These are phyloP conservation scores for Acorus gramineus DNA, from an alignment of 106 monocot species.

Conservation along the genomic window DNA sequence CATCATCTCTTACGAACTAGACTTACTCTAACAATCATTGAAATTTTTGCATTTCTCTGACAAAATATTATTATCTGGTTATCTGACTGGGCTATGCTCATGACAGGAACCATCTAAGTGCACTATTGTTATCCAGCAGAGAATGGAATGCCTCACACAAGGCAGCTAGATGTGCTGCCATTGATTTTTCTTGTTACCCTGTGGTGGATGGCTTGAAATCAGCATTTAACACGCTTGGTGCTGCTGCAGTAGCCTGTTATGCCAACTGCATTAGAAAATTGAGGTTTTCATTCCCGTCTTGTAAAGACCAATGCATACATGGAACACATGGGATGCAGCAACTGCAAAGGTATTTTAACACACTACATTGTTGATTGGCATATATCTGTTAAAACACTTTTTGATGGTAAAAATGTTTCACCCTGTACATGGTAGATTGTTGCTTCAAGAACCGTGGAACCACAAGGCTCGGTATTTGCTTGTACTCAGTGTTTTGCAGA, in stretches of 20 bases:
- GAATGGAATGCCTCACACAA: slow-evolving; percentile 57
- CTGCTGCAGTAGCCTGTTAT: slow-evolving; percentile 64
- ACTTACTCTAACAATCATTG: too few relatives aligned
- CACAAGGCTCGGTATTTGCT: slow-evolving; percentile 53
- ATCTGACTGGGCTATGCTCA: slow-evolving; percentile 2
- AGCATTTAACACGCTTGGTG: slow-evolving; percentile 45
- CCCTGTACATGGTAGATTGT: slow-evolving; percentile 34
- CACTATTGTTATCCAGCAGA: slow-evolving; percentile 45
- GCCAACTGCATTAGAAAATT: slow-evolving; percentile 21
- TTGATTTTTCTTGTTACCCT: slow-evolving; percentile 8
- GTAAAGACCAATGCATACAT: slow-evolving; percentile 32
- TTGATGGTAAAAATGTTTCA: too few relatives aligned
- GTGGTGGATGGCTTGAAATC: slow-evolving; percentile 22
- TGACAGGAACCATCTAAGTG: slow-evolving; percentile 69
- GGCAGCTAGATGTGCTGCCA: slow-evolving; percentile 40
- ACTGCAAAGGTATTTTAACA: slow-evolving; percentile 48
- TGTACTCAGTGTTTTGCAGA: slow-evolving; percentile 54
- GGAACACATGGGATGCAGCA: slow-evolving; percentile 16
- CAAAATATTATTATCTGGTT: not conserved
- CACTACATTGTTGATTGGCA: not conserved
- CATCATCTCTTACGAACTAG: too few relatives aligned
- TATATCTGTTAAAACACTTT: not conserved
- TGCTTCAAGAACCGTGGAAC: slow-evolving; percentile 95
- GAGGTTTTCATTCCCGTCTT: slow-evolving; percentile 66
- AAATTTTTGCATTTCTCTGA: too few relatives aligned